These are phyloP conservation scores for Anastatica hierochuntica DNA, from an alignment of 345 rosid genomes.

Conservation along the genomic window DNA sequence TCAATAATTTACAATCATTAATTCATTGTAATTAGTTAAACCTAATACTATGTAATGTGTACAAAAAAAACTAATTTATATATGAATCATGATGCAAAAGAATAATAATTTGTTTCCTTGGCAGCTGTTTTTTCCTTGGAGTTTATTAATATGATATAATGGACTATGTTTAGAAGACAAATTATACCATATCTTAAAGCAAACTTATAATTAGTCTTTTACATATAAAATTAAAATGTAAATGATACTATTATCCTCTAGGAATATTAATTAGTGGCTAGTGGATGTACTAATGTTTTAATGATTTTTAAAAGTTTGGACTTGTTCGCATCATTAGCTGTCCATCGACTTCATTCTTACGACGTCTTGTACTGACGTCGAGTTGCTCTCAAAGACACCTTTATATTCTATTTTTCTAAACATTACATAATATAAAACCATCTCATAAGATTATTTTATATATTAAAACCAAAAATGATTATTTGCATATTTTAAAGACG, in stretches of 20 bases:
- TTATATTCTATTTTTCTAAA: too few species aligned
- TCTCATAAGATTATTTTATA: too few species aligned
- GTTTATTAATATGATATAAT: background rate
- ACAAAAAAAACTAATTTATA: background rate
- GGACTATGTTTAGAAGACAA: background rate
- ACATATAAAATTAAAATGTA: background rate
- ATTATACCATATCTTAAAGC: constrained; percentile 3
- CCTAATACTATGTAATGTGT: background rate
- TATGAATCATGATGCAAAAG: background rate
- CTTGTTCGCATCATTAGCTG: background rate
- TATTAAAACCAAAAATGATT: too few species aligned
- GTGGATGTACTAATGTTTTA: constrained; percentile 9
- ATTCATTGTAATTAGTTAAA: background rate
- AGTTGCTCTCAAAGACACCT: too few species aligned
- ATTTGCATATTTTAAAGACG: too few species aligned
- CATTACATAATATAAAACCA: too few species aligned
- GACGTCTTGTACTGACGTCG: too few species aligned
- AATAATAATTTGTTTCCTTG: background rate
- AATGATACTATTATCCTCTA: constrained; percentile 1
- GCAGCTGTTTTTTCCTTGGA: background rate
- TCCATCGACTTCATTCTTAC: too few species aligned
- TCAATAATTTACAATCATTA: background rate
- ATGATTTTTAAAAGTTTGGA: background rate
- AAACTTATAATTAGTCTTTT: background rate
- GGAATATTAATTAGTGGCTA: background rate